Conservation (phyloP, 1,284 basidiomycete species). For the Puccinia polysora region DNA sequence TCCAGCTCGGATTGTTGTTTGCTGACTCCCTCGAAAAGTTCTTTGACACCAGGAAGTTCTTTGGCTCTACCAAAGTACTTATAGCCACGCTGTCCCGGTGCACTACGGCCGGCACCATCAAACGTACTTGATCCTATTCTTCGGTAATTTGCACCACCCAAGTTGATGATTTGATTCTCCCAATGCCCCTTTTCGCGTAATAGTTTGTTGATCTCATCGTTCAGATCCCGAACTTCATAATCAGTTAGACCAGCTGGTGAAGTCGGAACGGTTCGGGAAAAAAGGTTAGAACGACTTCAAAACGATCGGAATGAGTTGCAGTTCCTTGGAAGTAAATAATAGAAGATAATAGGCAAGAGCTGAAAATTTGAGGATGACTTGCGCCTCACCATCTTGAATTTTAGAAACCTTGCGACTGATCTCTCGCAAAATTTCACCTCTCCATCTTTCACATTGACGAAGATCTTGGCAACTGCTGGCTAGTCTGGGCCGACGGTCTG, state of each 20-base stretch:
- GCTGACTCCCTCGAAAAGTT: conserved; percentile 70
- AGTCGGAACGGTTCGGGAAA: too few relatives aligned
- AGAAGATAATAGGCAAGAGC: background rate
- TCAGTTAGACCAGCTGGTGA: conserved; percentile 84
- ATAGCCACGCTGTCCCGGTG: conserved; percentile 95
- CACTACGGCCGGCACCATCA: conserved; percentile 88
- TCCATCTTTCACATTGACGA: conserved; percentile 89
- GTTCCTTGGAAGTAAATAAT: background rate
- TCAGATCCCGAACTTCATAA: conserved; percentile 91
- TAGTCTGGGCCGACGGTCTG: conserved; percentile 78
- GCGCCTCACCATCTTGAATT: conserved; percentile 97
- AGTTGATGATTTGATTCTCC: conserved; percentile 91
- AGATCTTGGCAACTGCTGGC: conserved; percentile 83
- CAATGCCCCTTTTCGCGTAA: conserved; percentile 92
- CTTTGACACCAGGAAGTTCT: conserved; percentile 89
- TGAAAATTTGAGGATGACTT: too few relatives aligned
- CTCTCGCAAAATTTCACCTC: conserved; percentile 88
- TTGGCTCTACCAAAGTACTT: conserved; percentile 99
- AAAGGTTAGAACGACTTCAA: too few relatives aligned
- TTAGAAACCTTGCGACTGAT: conserved; percentile 94
- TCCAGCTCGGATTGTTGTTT: conserved; percentile 79
- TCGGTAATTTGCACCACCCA: conserved; percentile 94
- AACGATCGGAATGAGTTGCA: background rate
- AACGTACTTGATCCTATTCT: conserved; percentile 77
- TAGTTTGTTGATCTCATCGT: conserved; percentile 96